phyloP scores from a whole-genome alignment of 768 basidiomycete genomes.

The Agaricus blazei region DNA sequence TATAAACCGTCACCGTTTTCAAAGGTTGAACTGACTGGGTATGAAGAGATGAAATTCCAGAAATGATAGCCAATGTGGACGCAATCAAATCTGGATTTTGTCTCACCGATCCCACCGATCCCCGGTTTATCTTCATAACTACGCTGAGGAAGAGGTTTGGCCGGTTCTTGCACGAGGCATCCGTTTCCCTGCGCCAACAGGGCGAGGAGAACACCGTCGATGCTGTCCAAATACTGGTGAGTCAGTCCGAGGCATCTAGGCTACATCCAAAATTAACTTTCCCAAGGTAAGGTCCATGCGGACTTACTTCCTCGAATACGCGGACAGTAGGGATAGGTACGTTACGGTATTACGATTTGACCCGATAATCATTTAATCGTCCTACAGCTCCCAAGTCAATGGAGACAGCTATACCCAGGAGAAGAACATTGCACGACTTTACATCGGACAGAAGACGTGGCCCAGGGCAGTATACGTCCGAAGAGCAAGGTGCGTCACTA shows the following conservation, averaged over 20 bases:
- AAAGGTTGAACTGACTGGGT: background rate
- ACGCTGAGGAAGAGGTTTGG: constrained; percentile 60
- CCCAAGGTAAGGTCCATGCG: constrained; percentile 60
- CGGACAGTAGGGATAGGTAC: constrained; percentile 58
- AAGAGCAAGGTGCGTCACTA: constrained; percentile 49
- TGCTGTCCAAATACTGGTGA: constrained; percentile 67
- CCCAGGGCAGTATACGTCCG: constrained; percentile 68
- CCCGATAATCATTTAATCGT: background rate
- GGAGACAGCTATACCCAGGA: constrained; percentile 55
- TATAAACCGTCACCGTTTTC: constrained; percentile 3
- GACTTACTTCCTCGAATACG: constrained; percentile 71
- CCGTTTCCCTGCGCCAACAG: constrained; percentile 59
- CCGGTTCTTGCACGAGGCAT: constrained; percentile 64
- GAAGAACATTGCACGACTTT: constrained; percentile 60
- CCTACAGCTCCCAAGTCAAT: constrained; percentile 52
- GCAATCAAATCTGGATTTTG: constrained; percentile 64
- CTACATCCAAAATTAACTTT: background rate
- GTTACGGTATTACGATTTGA: background rate
- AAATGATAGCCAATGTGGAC: constrained; percentile 66
- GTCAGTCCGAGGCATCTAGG: constrained; percentile 14
- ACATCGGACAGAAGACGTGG: constrained; percentile 71
- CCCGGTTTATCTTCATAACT: constrained; percentile 56
- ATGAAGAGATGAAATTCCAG: constrained; percentile 58
- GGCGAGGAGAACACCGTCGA: constrained; percentile 82
- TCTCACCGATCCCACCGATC: constrained; percentile 59